These are phyloP conservation scores for Hypoxylon sp. DNA, from an alignment of 2,329 filamentous ascomycete species.

Conservation along the genomic window DNA sequence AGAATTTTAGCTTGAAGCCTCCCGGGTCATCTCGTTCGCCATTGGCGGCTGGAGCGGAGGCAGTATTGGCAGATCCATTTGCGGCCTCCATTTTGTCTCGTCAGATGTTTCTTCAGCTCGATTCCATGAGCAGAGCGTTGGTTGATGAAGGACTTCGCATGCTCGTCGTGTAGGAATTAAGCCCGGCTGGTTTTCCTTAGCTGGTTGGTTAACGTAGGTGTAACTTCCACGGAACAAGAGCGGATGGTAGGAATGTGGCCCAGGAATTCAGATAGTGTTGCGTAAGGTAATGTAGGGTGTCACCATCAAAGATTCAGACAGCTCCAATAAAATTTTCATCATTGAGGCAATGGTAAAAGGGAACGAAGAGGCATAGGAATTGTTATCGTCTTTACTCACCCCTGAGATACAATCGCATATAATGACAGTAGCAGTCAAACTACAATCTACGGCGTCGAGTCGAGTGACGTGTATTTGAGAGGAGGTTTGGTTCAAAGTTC, in stretches of 20 bases:
- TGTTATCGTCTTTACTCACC: constrained; percentile 26
- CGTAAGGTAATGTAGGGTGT: constrained; percentile 70
- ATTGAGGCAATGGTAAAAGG: constrained; percentile 24
- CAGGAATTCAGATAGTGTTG: constrained; percentile 58
- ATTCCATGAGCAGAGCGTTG: constrained; percentile 40
- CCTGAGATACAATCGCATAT: background rate
- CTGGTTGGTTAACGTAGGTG: constrained; percentile 16
- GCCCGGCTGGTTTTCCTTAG: background rate
- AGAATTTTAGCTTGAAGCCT: constrained; percentile 93
- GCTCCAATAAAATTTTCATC: constrained; percentile 77
- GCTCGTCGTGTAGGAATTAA: constrained; percentile 17
- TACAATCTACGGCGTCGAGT: no score
- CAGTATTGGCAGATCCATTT: constrained; percentile 54
- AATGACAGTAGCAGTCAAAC: no score
- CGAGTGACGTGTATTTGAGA: background rate
- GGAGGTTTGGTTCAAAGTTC: background rate
- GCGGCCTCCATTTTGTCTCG: constrained; percentile 54
- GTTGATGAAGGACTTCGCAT: constrained; percentile 21
- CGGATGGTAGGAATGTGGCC: constrained; percentile 40
- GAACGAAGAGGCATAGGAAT: background rate
- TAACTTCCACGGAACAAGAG: background rate
- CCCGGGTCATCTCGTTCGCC: constrained; percentile 63
- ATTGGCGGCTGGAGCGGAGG: constrained; percentile 53
- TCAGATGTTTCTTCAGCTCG: constrained; percentile 7
- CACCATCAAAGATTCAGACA: constrained; percentile 76